Base-by-base conservation (phyloP, 805 yeast species). In the Candida silvatica region DNA sequence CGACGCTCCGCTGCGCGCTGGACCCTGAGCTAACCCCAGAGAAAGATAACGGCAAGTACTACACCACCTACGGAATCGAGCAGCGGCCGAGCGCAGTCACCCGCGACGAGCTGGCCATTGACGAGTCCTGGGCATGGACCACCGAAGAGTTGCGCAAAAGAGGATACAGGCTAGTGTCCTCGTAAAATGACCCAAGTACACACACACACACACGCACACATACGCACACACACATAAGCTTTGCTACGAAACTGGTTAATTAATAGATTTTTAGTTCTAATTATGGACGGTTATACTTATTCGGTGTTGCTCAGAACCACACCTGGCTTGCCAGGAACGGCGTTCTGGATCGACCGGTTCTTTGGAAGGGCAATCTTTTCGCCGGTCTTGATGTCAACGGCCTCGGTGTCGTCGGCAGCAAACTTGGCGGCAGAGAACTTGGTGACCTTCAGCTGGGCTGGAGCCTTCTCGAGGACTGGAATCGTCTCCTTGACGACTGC, bases 271-370 rank as follows among this genome's bases (percentile, higher is more conserved):
- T n/a, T n/a, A n/a, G n/a, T n/a, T n/a, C n/a, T n/a, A n/a, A n/a
- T n/a, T n/a, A n/a, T n/a, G n/a, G n/a, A n/a, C n/a, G n/a, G n/a
- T n/a, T n/a, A n/a, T 14, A 14, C n/a, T 31, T 15, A 16, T 12
- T 17, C 14, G 30, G 20, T 19, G 20, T 88, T 88, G 46, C 64
- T 74, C 43, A 90, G 69, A 43, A 77, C 59, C 51, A 90, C 76
- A 51, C 95, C 97, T 26, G 98, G 97, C 47, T 74, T 72, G 41
- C 97, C 97, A 32, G 98, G 98, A 44, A 83, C 80, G 19, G 97
- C 88, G 42, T 69, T 69, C 44, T 84, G 95, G 40, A 83, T 67
- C 28, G 77, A 71, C 67, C 83, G 87, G 32, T 79, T 72, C 36
- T 71, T 63, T 38, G 71, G 66, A 44, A 87, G 68, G 46, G 70